Conservation (phyloP, 2,329 filamentous ascomycete species). For the Xylogone sp. region DNA sequence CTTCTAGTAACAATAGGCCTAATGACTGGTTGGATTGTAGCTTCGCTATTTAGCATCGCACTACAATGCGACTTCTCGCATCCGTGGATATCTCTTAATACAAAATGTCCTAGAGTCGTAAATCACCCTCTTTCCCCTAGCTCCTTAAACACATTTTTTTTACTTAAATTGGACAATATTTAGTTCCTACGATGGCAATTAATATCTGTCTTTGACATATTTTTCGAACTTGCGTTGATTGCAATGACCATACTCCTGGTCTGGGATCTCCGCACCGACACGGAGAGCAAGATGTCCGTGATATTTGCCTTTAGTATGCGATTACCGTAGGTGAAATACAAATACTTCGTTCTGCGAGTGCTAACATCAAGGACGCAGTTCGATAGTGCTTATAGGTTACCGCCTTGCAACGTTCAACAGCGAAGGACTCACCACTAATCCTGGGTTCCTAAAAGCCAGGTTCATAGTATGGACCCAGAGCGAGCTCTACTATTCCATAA, state of each 20-base stretch:
- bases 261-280: slow-evolving; percentile 31
- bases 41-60: slow-evolving; percentile 35
- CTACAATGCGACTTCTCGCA: slow-evolving; percentile 35
- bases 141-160: too few relatives aligned
- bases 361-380: slow-evolving; percentile 20
- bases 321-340: slow-evolving; percentile 28
- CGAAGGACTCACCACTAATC: slow-evolving; percentile 29
- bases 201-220: slow-evolving; percentile 36
- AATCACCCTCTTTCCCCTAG: neutral
- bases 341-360: too few relatives aligned
- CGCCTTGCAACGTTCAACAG: slow-evolving; percentile 33
- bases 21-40: slow-evolving; percentile 32
- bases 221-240: slow-evolving; percentile 35
- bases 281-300: slow-evolving; percentile 34
- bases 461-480: slow-evolving; percentile 35
- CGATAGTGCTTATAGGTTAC: slow-evolving; percentile 34
- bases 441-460: slow-evolving; percentile 31
- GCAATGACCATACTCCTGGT: slow-evolving; percentile 34
- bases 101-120: slow-evolving; percentile 20
- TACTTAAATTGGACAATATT: neutral
- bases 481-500: slow-evolving; percentile 37
- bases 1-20: slow-evolving; percentile 19
- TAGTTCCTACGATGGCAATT: slow-evolving; percentile 35
- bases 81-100: slow-evolving; percentile 33
- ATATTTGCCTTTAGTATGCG: slow-evolving; percentile 36